Evolutionary conservation across 1,284 basidiomycete genomes (phyloP), one percentile per base, ranked within the genome.

Genomic region (Prillingera fragicola): DNA sequence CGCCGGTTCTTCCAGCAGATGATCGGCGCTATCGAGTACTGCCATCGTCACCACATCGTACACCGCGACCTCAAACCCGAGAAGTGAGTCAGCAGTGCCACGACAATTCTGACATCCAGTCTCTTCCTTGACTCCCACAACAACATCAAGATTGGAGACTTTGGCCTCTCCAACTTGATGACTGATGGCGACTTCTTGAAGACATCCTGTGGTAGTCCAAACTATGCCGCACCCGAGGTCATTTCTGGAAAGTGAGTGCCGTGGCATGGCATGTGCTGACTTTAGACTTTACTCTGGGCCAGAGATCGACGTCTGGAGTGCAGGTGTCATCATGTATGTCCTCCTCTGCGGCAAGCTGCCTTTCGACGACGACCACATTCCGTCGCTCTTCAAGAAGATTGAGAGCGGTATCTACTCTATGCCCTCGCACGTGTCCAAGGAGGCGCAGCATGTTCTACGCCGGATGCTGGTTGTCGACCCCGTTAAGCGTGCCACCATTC

Each of bases 251-350:
- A 87, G 47, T 73, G 50, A 58, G 72, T 63, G 22, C 9, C n/a
- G 6, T 14, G n/a, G 15, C 23, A 13, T 19, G 3, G 8, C 23
- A 26, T 14, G 38, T 10, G 21, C 43, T 57, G 17, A 41, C 37
- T 4, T 17, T 48, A 75, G 73, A 47, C 77, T 92, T 8, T 96
- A 96, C 65, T 89, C 88, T 1, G 91, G 91, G 0, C 90, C 91
- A 0, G 91, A 94, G 69, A 92, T 95, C 59, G 91, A 96, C 60
- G 89, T 95, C n/a, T 96, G 91, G 91, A 89, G 85, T 59, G 87
- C 87, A 46, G 91, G 91, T 0, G 90, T 95, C 25, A 95, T 96
- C 59, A 78, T 96, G 44, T 95, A 90, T 72, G 91, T 95, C 39
- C 88, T 96, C 82, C 78, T 96, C 6, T 91, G 86, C 62, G 91